A percentile compares a stretch with the other conserved stretches of the same genome.
Conservation (phyloP, 2,329 filamentous ascomycete genomes). For the Fusarium odoratissimum region DNA sequence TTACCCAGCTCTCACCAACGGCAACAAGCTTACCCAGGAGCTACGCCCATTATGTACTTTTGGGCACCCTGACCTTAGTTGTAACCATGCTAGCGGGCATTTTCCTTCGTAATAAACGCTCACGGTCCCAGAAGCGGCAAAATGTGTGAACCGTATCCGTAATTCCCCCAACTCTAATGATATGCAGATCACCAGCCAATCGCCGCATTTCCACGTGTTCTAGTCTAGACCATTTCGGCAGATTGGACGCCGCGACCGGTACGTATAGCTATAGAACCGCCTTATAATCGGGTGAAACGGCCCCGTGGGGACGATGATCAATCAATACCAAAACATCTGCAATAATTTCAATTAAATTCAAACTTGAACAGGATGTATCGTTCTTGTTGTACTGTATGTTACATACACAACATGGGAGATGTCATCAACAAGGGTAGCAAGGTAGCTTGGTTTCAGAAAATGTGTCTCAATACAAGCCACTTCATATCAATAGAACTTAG, state of each 20-base stretch:
- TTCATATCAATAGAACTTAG: conserved; percentile 4
- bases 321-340: conserved; percentile 4
- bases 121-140: background rate
- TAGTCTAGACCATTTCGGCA: conserved; percentile 19
- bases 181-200: conserved; percentile 30
- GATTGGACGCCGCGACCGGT: conserved; percentile 8
- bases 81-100: conserved; percentile 4
- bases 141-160: conserved; percentile 6
- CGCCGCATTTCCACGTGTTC: conserved; percentile 16
- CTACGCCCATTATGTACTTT: conserved; percentile 4
- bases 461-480: conserved; percentile 17
- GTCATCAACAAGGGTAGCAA: background rate
- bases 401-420: background rate
- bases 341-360: background rate
- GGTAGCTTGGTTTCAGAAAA: background rate
- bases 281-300: conserved; percentile 6
- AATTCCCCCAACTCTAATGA: conserved; percentile 10
- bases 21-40: conserved; percentile 8
- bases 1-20: background rate
- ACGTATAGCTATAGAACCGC: background rate
- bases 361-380: background rate
- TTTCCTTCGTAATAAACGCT: conserved; percentile 5
- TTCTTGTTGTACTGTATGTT: background rate
- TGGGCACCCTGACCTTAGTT: background rate
- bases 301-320: background rate